phyloP scores from a whole-genome alignment of 768 basidiomycete species.

The Pulveroboletus frians region DNA sequence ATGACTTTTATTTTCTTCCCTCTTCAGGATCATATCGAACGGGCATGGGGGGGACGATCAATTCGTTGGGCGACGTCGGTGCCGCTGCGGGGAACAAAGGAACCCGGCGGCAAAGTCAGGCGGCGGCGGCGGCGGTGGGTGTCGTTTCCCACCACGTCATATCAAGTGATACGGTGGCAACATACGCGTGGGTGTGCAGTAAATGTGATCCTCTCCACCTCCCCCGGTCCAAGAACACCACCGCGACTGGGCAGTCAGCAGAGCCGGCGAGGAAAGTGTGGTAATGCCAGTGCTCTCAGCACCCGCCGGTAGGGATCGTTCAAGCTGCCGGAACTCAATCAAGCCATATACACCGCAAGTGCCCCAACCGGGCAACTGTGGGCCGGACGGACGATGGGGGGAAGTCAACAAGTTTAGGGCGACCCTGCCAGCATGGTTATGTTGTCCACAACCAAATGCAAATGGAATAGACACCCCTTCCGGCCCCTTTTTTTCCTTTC shows the following conservation, averaged over 20 bases:
- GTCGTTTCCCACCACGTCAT: background rate
- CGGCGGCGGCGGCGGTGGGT: background rate
- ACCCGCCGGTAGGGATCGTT: background rate
- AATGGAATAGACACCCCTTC: too few species aligned
- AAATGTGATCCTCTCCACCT: background rate
- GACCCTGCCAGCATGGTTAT: too few species aligned
- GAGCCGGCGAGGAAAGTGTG: background rate
- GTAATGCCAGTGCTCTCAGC: slow-evolving; percentile 4
- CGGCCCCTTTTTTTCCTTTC: too few species aligned
- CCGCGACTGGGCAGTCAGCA: too few species aligned
- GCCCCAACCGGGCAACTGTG: slow-evolving; percentile 7
- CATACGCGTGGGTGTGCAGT: background rate
- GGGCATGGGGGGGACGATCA: too few species aligned
- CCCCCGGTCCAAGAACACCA: too few species aligned
- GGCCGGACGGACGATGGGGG: slow-evolving; percentile 1
- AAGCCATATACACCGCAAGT: slow-evolving; percentile 2
- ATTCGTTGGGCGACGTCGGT: too few species aligned
- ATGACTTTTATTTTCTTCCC: background rate
- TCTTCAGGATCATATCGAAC: too few species aligned
- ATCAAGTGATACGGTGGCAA: background rate
- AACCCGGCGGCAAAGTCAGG: background rate
- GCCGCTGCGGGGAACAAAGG: too few species aligned
- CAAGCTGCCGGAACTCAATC: slow-evolving; percentile 4
- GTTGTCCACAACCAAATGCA: too few species aligned
- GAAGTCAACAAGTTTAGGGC: background rate